These are phyloP conservation scores for Apiotrichum gamsii DNA, from an alignment of 1,284 basidiomycete genomes.

Conservation along the genomic window DNA sequence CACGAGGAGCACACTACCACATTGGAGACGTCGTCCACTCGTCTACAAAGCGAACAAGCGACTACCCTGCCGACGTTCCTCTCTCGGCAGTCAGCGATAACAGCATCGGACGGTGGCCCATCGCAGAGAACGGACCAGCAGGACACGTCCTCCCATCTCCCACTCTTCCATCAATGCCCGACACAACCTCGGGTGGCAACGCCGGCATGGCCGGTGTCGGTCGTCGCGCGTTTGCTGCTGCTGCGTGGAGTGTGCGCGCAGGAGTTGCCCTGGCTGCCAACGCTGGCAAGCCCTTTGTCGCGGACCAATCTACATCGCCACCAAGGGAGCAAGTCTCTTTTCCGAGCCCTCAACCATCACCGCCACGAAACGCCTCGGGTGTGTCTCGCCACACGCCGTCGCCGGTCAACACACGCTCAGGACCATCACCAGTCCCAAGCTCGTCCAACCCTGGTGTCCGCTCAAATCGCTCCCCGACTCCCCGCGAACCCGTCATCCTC, in stretches of 20 bases:
- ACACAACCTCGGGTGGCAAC: slow-evolving; percentile 68
- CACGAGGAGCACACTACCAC: neutral
- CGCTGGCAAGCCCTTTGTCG: neutral
- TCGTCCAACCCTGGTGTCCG: no score
- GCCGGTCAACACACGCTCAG: neutral
- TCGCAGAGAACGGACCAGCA: slow-evolving; percentile 19
- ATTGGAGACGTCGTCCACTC: neutral
- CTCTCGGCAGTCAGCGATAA: slow-evolving; percentile 8
- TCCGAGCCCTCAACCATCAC: neutral
- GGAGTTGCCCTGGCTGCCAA: slow-evolving; percentile 28
- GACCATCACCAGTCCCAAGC: neutral
- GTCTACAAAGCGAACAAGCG: neutral
- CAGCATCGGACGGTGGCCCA: slow-evolving; percentile 12
- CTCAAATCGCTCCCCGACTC: neutral
- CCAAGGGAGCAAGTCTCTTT: no score
- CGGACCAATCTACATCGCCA: neutral
- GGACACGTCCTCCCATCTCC: slow-evolving; percentile 9
- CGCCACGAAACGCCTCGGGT: neutral
- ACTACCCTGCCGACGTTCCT: slow-evolving; percentile 13
- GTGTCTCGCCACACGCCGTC: neutral
- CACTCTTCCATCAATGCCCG: slow-evolving; percentile 47
- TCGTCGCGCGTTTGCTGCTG: slow-evolving; percentile 73
- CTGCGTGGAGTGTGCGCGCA: slow-evolving; percentile 51
- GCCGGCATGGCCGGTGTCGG: slow-evolving; percentile 88
- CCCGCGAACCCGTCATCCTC: slow-evolving; percentile 17